phyloP scores from a whole-genome alignment of 176 grass and related monocot species.

The Miscanthus lutarioriparius region DNA sequence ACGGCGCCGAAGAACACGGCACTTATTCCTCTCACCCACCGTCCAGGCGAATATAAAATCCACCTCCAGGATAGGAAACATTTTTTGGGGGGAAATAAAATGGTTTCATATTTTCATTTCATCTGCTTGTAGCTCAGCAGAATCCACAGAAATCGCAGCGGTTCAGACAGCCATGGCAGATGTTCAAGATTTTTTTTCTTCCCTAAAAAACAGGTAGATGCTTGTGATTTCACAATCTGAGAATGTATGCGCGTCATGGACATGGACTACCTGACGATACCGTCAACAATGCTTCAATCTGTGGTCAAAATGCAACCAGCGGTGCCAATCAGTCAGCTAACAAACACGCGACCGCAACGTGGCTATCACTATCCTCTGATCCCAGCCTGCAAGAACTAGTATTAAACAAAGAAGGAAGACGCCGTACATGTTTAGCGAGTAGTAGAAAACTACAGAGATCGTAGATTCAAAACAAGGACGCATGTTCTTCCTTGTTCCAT shows the following conservation, averaged over 20 bases:
- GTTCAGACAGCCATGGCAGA: too few species aligned
- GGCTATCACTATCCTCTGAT: not conserved
- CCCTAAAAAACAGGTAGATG: not conserved
- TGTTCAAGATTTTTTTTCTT: too few species aligned
- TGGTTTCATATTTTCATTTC: not conserved
- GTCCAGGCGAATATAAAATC: not conserved
- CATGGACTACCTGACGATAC: not conserved
- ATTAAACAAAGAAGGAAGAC: not conserved
- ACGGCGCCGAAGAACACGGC: not conserved
- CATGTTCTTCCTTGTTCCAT: not conserved
- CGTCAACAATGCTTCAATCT: not conserved
- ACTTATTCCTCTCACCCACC: not conserved
- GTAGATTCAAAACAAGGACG: not conserved
- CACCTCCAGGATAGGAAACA: not conserved
- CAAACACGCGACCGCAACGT: not conserved
- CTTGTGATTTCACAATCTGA: not conserved
- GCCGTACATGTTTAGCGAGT: not conserved
- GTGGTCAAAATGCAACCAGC: not conserved
- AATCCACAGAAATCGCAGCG: not conserved
- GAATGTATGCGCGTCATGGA: not conserved
- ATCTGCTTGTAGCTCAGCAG: not conserved
- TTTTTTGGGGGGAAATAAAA: not conserved
- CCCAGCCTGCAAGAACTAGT: not conserved
- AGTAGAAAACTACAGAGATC: not conserved
- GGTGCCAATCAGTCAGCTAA: not conserved